These are phyloP conservation scores for Fraxinus paxiana DNA, from an alignment of 305 asterid species.

Conservation along the genomic window DNA sequence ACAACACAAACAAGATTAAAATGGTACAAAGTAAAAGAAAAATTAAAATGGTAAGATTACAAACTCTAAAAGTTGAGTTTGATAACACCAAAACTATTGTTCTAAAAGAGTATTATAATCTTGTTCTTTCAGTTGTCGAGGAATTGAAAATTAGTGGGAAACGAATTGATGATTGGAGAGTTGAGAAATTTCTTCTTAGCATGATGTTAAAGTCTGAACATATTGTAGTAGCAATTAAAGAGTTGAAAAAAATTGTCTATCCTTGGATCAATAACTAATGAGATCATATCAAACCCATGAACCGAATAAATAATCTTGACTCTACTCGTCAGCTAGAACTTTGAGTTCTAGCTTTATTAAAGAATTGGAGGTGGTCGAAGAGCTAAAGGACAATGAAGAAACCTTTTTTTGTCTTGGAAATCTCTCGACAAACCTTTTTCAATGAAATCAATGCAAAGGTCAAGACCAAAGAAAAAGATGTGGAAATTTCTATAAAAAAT, in stretches of 20 bases:
- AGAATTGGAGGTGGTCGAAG: not conserved
- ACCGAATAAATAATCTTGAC: not conserved
- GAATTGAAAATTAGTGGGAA: not conserved
- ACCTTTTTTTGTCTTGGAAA: not conserved
- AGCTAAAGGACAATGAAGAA: not conserved
- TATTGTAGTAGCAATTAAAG: too few species aligned
- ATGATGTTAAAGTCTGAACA: too few species aligned
- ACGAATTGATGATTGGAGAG: too few species aligned
- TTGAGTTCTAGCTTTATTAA: not conserved
- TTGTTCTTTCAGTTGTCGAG: not conserved
- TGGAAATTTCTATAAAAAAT: too few species aligned
- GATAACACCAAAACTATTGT: not conserved
- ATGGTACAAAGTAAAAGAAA: too few species aligned
- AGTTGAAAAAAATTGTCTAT: too few species aligned
- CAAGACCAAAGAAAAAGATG: too few species aligned
- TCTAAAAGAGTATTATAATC: not conserved
- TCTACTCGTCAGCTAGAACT: not conserved
- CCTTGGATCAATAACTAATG: not conserved
- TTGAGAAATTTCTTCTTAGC: too few species aligned
- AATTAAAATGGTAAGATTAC: not conserved
- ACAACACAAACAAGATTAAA: too few species aligned
- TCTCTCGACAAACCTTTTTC: not conserved
- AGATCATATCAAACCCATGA: not conserved
- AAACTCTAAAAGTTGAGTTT: not conserved
- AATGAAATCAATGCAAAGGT: too few species aligned